phyloP scores from a whole-genome alignment of 257 asterid species.

The Galeopsis tetrahit region DNA sequence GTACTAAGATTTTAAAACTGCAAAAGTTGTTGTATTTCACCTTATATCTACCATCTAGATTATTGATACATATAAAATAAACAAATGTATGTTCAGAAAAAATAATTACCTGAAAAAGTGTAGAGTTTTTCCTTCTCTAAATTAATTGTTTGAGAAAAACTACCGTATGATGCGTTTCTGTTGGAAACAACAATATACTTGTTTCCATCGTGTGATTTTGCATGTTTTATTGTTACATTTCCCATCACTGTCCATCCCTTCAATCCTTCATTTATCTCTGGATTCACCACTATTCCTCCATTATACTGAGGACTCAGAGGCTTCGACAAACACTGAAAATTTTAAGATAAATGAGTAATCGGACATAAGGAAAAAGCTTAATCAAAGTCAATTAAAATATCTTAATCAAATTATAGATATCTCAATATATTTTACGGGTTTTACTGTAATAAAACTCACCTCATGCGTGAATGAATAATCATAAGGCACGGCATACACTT shows the following conservation, averaged over 20 bases:
- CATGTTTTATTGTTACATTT: conserved; percentile 36
- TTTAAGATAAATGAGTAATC: too few relatives aligned
- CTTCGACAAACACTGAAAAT: neutral
- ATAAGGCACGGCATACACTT: conserved; percentile 48
- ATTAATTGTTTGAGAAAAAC: conserved; percentile 47
- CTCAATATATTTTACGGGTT: too few relatives aligned
- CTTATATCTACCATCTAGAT: too few relatives aligned
- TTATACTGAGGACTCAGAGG: conserved; percentile 2
- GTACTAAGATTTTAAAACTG: too few relatives aligned
- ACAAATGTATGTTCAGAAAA: too few relatives aligned
- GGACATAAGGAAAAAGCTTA: too few relatives aligned
- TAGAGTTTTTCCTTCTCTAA: conserved; percentile 50
- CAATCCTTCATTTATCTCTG: conserved; percentile 41
- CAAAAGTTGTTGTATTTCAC: too few relatives aligned
- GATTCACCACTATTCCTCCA: conserved; percentile 58
- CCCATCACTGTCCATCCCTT: conserved; percentile 59
- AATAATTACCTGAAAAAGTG: conserved; percentile 57
- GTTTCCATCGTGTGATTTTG: conserved; percentile 26
- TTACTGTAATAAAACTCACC: conserved; percentile 34
- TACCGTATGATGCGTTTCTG: conserved; percentile 39
- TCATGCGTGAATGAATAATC: conserved; percentile 52
- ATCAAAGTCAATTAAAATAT: too few relatives aligned
- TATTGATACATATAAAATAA: too few relatives aligned
- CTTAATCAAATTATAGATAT: too few relatives aligned
- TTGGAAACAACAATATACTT: conserved; percentile 32